These are phyloP conservation scores for Amylostereum chailletii DNA, from an alignment of 1,284 basidiomycete species.

Conservation along the genomic window DNA sequence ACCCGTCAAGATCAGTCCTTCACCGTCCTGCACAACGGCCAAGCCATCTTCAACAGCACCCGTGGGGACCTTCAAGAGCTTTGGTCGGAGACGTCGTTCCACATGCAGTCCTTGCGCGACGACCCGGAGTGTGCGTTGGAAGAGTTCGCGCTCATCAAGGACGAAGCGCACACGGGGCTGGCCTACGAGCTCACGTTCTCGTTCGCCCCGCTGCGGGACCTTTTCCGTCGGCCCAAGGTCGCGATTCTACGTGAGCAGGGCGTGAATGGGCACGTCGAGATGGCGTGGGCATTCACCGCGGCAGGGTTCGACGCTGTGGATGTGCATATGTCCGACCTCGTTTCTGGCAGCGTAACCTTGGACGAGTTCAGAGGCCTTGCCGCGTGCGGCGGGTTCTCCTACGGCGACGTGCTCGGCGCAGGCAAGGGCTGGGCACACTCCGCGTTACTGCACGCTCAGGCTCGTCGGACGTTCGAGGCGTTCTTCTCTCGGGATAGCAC, in stretches of 20 bases:
- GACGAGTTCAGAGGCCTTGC: constrained; percentile 78
- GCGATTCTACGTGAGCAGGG: constrained; percentile 97
- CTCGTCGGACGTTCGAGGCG: constrained; percentile 64
- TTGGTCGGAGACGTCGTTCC: constrained; percentile 94
- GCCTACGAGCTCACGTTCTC: constrained; percentile 72
- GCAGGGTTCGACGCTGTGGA: constrained; percentile 95
- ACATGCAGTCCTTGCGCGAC: constrained; percentile 88
- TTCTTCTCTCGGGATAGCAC: constrained; percentile 82
- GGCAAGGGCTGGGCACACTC: constrained; percentile 98
- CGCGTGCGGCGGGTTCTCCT: constrained; percentile 94
- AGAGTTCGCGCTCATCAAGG: constrained; percentile 76
- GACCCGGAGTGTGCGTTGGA: constrained; percentile 72
- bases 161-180: constrained; percentile 59
- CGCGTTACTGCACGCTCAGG: constrained; percentile 72
- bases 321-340: constrained; percentile 97
- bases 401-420: constrained; percentile 96
- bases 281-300: constrained; percentile 94
- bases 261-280: constrained; percentile 96
- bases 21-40: constrained; percentile 45
- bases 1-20: constrained; percentile 29
- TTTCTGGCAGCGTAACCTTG: constrained; percentile 63
- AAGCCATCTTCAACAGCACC: constrained; percentile 55
- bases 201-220: constrained; percentile 22
- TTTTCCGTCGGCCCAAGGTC: constrained; percentile 63
- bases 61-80: constrained; percentile 71